phyloP scores from a whole-genome alignment of 805 yeast genomes.

The Dipodascopsis tothii region DNA sequence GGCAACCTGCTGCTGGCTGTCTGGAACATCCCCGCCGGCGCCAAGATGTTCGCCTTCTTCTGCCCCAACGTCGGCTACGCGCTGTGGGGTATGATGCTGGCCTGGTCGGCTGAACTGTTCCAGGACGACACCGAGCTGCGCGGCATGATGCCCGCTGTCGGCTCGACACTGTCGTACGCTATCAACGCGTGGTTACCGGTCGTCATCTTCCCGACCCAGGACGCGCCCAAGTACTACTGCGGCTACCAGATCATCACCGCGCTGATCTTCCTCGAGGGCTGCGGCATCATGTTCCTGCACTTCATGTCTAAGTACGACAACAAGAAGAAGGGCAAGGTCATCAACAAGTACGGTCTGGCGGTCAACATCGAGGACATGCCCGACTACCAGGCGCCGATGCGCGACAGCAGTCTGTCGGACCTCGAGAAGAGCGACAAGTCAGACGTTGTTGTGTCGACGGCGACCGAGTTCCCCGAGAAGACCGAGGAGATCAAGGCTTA shows the following conservation, averaged over 20 bases:
- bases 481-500: background rate
- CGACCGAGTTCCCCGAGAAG: background rate
- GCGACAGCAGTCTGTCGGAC: too few relatives aligned
- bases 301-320: constrained; percentile 17
- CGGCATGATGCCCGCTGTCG: constrained; percentile 30
- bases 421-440: background rate
- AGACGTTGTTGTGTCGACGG: constrained; percentile 1
- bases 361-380: constrained; percentile 16
- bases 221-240: constrained; percentile 33
- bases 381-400: too few relatives aligned
- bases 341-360: constrained; percentile 16
- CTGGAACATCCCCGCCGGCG: constrained; percentile 38
- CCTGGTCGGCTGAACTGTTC: constrained; percentile 28
- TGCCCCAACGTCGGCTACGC: constrained; percentile 20
- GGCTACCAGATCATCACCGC: constrained; percentile 32
- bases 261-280: constrained; percentile 13
- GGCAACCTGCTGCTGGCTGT: constrained; percentile 34
- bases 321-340: constrained; percentile 9
- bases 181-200: constrained; percentile 35
- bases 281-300: constrained; percentile 14
- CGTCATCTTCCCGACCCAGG: constrained; percentile 31
- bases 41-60: constrained; percentile 25
- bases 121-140: constrained; percentile 29
- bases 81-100: constrained; percentile 23
- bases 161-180: constrained; percentile 31